These are phyloP conservation scores for Tetrapisispora taiwanensis DNA, from an alignment of 805 yeast genomes.

Conservation along the genomic window DNA sequence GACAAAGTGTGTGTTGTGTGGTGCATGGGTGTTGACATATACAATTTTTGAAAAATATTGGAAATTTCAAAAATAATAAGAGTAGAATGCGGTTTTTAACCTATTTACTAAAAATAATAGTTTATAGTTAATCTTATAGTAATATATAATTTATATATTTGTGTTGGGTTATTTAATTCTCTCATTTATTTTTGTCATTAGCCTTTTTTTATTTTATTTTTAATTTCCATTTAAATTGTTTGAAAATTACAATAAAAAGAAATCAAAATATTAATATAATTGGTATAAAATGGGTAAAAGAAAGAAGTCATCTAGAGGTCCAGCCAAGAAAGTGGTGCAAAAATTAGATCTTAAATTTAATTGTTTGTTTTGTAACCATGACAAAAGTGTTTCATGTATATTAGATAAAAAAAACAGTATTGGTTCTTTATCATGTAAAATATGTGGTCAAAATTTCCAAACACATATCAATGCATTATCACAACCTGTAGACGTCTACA, in stretches of 20 bases:
- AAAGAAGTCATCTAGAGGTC: constrained; percentile 76
- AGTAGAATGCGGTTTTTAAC: too few species aligned
- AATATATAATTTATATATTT: too few species aligned
- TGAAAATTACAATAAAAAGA: too few species aligned
- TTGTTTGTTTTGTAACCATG: constrained; percentile 93
- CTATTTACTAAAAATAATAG: too few species aligned
- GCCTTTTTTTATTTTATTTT: too few species aligned
- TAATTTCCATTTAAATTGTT: too few species aligned
- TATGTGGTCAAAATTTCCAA: constrained; percentile 91
- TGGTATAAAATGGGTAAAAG: constrained; percentile 50
- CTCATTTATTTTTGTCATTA: too few species aligned
- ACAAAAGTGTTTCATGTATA: constrained; percentile 77
- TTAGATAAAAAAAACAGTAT: constrained; percentile 78
- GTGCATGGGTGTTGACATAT: background rate
- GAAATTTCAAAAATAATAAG: too few species aligned
- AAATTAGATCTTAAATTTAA: constrained; percentile 74
- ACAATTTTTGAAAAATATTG: background rate
- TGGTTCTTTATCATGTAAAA: constrained; percentile 80
- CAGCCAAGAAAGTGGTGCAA: constrained; percentile 67
- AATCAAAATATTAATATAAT: too few species aligned
- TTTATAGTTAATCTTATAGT: too few species aligned
- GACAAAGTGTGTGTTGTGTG: background rate
- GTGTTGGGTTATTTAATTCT: too few species aligned
- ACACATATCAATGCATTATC: constrained; percentile 65
- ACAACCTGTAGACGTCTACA: constrained; percentile 89